phyloP scores from a whole-genome alignment of 495 filamentous ascomycete genomes.

The Tuber melanosporum region DNA sequence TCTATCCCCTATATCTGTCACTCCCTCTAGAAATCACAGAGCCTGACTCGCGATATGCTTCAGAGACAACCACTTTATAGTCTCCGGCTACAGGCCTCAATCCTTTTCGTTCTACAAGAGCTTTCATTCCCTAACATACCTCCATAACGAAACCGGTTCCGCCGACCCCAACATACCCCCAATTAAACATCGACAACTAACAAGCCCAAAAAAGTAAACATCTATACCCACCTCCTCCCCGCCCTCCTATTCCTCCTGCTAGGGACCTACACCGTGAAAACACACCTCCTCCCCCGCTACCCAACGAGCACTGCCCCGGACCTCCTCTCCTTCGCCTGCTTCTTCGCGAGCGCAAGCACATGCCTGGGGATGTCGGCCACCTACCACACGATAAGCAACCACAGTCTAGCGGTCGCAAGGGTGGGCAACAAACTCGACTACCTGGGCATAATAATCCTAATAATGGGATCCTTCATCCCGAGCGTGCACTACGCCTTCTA shows the following conservation, averaged over 20 bases:
- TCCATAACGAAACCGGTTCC: conserved; percentile 75
- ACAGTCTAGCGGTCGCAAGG: conserved; percentile 52
- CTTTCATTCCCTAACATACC: conserved; percentile 58
- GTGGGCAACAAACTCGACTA: conserved; percentile 78
- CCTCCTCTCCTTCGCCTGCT: conserved; percentile 64
- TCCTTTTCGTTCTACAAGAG: conserved; percentile 60
- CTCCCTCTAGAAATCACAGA: background rate
- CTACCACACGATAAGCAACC: conserved; percentile 66
- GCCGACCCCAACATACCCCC: background rate
- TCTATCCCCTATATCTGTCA: background rate
- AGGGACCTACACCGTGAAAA: conserved; percentile 45
- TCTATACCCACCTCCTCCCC: conserved; percentile 78
- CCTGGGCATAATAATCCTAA: conserved; percentile 80
- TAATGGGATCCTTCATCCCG: conserved; percentile 80
- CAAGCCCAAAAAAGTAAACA: conserved; percentile 56
- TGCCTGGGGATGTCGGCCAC: conserved; percentile 83
- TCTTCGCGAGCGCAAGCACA: conserved; percentile 66
- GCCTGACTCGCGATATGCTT: background rate
- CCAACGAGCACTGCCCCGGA: conserved; percentile 58
- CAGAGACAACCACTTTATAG: conserved; percentile 68
- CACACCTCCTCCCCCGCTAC: conserved; percentile 55
- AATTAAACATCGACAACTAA: background rate
- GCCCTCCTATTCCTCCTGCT: conserved; percentile 48
- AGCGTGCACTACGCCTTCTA: conserved; percentile 82
- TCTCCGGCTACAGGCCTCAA: conserved; percentile 60